Evolutionary conservation across 2,329 filamentous ascomycete species (phyloP).

Genomic region (Cladorrhinum sp.): DNA sequence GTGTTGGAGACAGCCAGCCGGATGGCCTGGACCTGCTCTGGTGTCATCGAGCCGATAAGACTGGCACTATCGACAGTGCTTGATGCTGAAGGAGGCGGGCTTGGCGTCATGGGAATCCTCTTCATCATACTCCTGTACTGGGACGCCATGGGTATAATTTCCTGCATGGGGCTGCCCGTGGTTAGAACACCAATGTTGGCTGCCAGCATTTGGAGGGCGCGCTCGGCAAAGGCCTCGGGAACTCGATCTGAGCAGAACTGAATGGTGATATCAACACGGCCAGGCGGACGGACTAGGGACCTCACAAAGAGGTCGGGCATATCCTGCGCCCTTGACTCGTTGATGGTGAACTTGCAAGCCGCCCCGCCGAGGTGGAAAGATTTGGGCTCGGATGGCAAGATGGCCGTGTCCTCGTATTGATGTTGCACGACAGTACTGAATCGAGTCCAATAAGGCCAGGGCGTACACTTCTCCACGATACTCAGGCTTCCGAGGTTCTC

Average conservation of each 20-base stretch:
- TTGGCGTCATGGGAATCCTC: conserved; percentile 41
- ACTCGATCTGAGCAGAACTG: conserved; percentile 47
- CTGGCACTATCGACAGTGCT: conserved; percentile 17
- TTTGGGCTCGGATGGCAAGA: conserved; percentile 33
- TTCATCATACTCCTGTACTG: conserved; percentile 40
- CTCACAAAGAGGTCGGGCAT: conserved; percentile 45
- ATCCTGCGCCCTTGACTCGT: conserved; percentile 41
- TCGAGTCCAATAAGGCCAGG: conserved; percentile 52
- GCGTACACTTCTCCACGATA: conserved; percentile 52
- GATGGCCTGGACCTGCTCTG: conserved; percentile 40
- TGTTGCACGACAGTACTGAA: conserved; percentile 56
- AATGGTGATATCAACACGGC: conserved; percentile 42
- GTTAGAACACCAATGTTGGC: conserved; percentile 46
- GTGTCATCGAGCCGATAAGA: conserved; percentile 33
- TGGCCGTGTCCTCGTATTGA: conserved; percentile 40
- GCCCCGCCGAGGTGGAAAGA: conserved; percentile 45
- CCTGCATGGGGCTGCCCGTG: conserved; percentile 44
- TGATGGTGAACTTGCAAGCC: conserved; percentile 42
- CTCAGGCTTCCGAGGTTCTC: conserved; percentile 51
- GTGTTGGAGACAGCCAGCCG: conserved; percentile 41
- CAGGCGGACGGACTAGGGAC: conserved; percentile 38
- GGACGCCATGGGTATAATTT: conserved; percentile 42
- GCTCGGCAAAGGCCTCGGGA: conserved; percentile 40
- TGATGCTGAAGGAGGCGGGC: conserved; percentile 15
- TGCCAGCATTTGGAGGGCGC: conserved; percentile 45